These are phyloP conservation scores for Mesembryanthemum crystallinum DNA, from an alignment of 148 eudicot species.

Conservation along the genomic window DNA sequence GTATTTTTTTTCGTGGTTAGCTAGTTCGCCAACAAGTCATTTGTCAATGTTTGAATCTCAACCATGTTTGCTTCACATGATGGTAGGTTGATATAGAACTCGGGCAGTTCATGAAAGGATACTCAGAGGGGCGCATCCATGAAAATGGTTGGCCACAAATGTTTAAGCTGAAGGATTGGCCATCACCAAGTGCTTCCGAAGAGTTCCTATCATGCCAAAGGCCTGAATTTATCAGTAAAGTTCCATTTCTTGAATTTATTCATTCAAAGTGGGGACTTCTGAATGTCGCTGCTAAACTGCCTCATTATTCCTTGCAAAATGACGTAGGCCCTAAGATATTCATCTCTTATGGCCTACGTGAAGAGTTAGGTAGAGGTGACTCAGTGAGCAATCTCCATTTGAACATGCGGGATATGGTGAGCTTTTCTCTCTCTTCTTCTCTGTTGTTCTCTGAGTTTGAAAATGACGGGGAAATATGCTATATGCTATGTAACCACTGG, in stretches of 20 bases:
- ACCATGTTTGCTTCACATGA: slow-evolving; percentile 18
- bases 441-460: slow-evolving; percentile 11
- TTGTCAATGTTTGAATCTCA: slow-evolving; percentile 11
- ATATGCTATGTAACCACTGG: neutral
- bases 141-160: slow-evolving; percentile 66
- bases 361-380: slow-evolving; percentile 70
- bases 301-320: slow-evolving; percentile 91
- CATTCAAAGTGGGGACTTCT: slow-evolving; percentile 97
- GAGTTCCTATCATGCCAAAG: slow-evolving; percentile 89
- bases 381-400: slow-evolving; percentile 74
- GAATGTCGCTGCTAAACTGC: slow-evolving; percentile 94
- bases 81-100: slow-evolving; percentile 76
- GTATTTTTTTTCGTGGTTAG: too few species aligned
- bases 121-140: slow-evolving; percentile 69
- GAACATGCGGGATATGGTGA: slow-evolving; percentile 92
- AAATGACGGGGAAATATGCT: slow-evolving; percentile 6
- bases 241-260: slow-evolving; percentile 88
- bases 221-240: slow-evolving; percentile 83
- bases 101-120: slow-evolving; percentile 80
- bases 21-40: neutral
- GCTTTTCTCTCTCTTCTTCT: slow-evolving; percentile 19
- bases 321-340: slow-evolving; percentile 88
- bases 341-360: slow-evolving; percentile 68
- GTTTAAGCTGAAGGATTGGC: slow-evolving; percentile 95
- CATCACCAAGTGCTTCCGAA: slow-evolving; percentile 92